These are phyloP conservation scores for Penicillium sp. DNA, from an alignment of 2,329 filamentous ascomycete genomes.

Conservation along the genomic window DNA sequence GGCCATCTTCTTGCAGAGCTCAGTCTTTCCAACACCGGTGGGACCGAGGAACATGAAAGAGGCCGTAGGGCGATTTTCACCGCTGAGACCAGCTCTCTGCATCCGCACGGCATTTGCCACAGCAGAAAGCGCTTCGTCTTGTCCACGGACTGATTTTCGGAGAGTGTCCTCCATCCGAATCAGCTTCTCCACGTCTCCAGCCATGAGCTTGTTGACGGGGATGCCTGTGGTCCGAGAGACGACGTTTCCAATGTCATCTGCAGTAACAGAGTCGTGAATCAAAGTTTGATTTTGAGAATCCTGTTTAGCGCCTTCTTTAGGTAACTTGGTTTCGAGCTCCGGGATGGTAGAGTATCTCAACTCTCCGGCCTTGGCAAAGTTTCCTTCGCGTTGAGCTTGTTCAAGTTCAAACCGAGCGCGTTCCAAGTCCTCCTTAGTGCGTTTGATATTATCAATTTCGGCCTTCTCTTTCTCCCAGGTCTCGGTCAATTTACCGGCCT, in stretches of 20 bases:
- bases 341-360: conserved; percentile 83
- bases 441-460: conserved; percentile 80
- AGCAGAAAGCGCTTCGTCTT: conserved; percentile 84
- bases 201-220: conserved; percentile 81
- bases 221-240: conserved; percentile 89
- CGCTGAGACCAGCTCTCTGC: conserved; percentile 82
- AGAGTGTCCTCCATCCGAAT: conserved; percentile 92
- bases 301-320: conserved; percentile 57
- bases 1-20: conserved; percentile 92
- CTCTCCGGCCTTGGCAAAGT: conserved; percentile 85
- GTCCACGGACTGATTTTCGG: conserved; percentile 73
- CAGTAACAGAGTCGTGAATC: conserved; percentile 87
- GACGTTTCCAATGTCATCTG: conserved; percentile 86
- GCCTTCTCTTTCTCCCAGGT: conserved; percentile 84
- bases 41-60: conserved; percentile 97
- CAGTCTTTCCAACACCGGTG: conserved; percentile 93
- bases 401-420: conserved; percentile 76
- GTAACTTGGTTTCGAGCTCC: conserved; percentile 65
- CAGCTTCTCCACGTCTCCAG: conserved; percentile 86
- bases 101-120: conserved; percentile 89
- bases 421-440: conserved; percentile 79
- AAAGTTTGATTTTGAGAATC: conserved; percentile 48
- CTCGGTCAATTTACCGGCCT: conserved; percentile 63
- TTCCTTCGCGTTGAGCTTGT: conserved; percentile 73
- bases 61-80: conserved; percentile 81